phyloP scores from a whole-genome alignment of 140 eudicot species.

The Stevia rebaudiana region DNA sequence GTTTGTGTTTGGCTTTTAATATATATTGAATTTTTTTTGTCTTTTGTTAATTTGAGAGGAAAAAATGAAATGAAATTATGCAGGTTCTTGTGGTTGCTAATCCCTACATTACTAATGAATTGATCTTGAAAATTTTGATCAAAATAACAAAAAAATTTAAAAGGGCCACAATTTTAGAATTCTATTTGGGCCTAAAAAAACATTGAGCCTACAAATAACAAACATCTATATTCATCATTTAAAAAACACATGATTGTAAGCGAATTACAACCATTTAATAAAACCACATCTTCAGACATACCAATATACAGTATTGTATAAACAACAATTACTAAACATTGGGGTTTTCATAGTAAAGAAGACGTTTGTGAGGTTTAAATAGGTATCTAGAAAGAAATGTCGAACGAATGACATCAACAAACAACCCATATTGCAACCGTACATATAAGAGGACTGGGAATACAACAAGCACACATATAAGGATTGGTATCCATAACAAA shows the following conservation, averaged over 20 bases:
- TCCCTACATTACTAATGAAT: constrained; percentile 80
- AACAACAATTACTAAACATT: neutral
- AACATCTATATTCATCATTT: no score
- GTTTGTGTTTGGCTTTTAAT: constrained; percentile 26
- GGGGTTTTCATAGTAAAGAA: constrained; percentile 23
- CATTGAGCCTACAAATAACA: no score
- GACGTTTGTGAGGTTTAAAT: constrained; percentile 17
- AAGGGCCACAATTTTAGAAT: no score
- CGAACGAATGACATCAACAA: neutral
- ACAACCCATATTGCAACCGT: constrained; percentile 6
- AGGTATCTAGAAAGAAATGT: constrained; percentile 22
- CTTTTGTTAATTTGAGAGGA: neutral
- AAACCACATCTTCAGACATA: neutral
- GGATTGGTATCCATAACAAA: constrained; percentile 25
- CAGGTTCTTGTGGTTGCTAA: constrained; percentile 83
- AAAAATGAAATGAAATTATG: neutral
- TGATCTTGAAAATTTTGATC: constrained; percentile 77
- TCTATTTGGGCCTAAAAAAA: no score
- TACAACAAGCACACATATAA: constrained; percentile 22
- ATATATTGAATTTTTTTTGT: constrained; percentile 19
- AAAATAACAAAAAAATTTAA: no score
- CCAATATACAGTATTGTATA: no score
- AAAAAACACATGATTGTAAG: no score
- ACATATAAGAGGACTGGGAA: constrained; percentile 11
- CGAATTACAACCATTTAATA: no score